These are phyloP conservation scores for Acer saccharum DNA, from an alignment of 345 rosid species.

Conservation along the genomic window DNA sequence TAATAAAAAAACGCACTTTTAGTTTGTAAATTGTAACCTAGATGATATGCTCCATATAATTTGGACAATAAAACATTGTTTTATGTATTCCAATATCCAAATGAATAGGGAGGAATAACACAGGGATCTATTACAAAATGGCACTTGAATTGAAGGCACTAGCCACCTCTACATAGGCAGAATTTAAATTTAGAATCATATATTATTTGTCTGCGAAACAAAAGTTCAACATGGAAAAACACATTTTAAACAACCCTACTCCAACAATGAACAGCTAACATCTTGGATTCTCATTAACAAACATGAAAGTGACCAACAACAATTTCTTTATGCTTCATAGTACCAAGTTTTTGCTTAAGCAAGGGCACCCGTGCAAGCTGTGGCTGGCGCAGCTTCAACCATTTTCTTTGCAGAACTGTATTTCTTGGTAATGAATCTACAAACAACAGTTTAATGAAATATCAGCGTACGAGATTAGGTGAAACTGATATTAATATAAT, in stretches of 20 bases:
- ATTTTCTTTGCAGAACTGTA: slow-evolving; percentile 62
- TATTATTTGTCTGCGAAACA: slow-evolving; percentile 8
- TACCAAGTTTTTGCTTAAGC: slow-evolving; percentile 38
- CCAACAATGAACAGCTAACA: slow-evolving; percentile 13
- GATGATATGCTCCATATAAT: not conserved
- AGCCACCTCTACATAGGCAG: not conserved
- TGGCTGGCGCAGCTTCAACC: slow-evolving; percentile 68
- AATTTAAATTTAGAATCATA: slow-evolving; percentile 1
- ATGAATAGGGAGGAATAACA: not conserved
- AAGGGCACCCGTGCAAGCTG: slow-evolving; percentile 68
- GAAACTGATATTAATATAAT: not conserved
- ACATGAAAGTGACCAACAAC: slow-evolving; percentile 8
- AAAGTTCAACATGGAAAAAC: not conserved
- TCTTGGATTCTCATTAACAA: slow-evolving; percentile 9
- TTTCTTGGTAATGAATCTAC: slow-evolving; percentile 87
- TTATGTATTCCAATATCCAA: not conserved
- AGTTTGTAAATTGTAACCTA: not conserved
- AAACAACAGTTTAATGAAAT: not conserved
- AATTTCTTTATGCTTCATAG: not conserved
- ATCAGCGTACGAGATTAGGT: not conserved
- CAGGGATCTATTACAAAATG: not conserved
- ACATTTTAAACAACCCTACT: slow-evolving; percentile 14
- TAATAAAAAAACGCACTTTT: too few species aligned
- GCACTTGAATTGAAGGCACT: not conserved
- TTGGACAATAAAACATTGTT: not conserved